Evolutionary conservation across 257 asterid species (phyloP).

Genomic region (Sherardia arvensis): DNA sequence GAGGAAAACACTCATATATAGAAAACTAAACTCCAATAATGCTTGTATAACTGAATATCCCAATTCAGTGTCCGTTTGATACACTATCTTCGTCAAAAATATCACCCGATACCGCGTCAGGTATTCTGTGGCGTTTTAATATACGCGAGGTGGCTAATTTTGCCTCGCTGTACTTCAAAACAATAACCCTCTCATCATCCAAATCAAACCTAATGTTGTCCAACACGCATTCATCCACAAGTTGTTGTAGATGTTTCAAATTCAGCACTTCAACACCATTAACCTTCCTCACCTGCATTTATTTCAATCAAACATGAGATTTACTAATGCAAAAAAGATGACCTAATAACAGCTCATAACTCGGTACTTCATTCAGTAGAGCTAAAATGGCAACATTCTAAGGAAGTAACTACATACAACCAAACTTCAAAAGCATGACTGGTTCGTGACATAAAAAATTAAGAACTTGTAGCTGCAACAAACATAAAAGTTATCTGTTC

Average conservation of each 20-base stretch:
- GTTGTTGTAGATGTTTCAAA: slow-evolving; percentile 67
- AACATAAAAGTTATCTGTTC: not conserved
- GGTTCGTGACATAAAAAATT: not conserved
- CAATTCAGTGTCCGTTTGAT: slow-evolving; percentile 19
- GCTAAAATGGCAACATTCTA: not conserved
- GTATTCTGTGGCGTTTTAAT: slow-evolving; percentile 77
- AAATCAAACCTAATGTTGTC: slow-evolving; percentile 68
- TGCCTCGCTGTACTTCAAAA: slow-evolving; percentile 57
- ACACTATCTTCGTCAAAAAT: slow-evolving; percentile 38
- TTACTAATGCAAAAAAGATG: not conserved
- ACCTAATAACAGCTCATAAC: not conserved
- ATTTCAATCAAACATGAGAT: not conserved
- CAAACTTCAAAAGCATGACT: not conserved
- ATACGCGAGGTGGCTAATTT: slow-evolving; percentile 73
- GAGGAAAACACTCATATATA: too few species aligned
- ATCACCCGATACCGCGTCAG: slow-evolving; percentile 59
- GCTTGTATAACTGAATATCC: slow-evolving; percentile 23
- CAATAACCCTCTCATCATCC: slow-evolving; percentile 87
- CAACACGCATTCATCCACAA: slow-evolving; percentile 56
- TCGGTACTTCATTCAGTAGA: not conserved
- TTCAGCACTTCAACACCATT: slow-evolving; percentile 65
- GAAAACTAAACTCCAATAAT: not conserved
- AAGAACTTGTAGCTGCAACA: not conserved
- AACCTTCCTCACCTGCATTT: slow-evolving; percentile 77
- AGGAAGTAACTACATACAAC: not conserved